Percentiles rank a stretch among this genome's conserved stretches.
These are phyloP conservation scores for Zalaria obscura DNA, from an alignment of 2,329 filamentous ascomycete species.

Conservation along the genomic window DNA sequence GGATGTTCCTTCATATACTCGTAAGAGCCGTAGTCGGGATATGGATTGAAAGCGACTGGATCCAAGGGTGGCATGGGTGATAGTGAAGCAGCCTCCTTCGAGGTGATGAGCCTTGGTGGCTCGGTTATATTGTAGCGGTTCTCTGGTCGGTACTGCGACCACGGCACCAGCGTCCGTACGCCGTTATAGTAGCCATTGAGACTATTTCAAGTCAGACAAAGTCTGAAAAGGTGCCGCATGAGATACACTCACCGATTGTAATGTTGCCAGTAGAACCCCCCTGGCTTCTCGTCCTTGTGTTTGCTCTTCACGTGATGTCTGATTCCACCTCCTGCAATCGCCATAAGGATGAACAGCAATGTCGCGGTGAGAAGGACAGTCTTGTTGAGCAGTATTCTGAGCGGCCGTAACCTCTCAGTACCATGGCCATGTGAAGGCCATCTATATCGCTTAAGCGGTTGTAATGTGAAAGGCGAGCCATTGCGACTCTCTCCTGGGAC, in stretches of 20 bases:
- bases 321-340: constrained; percentile 28
- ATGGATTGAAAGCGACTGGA: constrained; percentile 29
- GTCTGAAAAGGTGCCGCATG: background rate
- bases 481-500: constrained; percentile 27
- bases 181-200: constrained; percentile 35
- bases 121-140: constrained; percentile 28
- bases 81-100: constrained; percentile 6
- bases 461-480: constrained; percentile 23
- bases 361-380: constrained; percentile 26
- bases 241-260: constrained; percentile 23
- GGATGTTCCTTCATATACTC: constrained; percentile 35
- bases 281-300: constrained; percentile 18
- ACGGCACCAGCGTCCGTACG: constrained; percentile 29
- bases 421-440: constrained; percentile 22
- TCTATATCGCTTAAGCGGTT: constrained; percentile 20
- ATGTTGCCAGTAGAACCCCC: constrained; percentile 30
- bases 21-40: constrained; percentile 26
- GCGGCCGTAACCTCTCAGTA: constrained; percentile 11
- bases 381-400: constrained; percentile 25
- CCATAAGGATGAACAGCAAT: constrained; percentile 22
- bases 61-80: constrained; percentile 17
- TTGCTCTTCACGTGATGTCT: constrained; percentile 14
- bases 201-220: constrained; percentile 11
- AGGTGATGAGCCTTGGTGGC: constrained; percentile 17
- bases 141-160: constrained; percentile 27